phyloP scores from a whole-genome alignment of 2,329 filamentous ascomycete genomes.

The Aureobasidium sp. region DNA sequence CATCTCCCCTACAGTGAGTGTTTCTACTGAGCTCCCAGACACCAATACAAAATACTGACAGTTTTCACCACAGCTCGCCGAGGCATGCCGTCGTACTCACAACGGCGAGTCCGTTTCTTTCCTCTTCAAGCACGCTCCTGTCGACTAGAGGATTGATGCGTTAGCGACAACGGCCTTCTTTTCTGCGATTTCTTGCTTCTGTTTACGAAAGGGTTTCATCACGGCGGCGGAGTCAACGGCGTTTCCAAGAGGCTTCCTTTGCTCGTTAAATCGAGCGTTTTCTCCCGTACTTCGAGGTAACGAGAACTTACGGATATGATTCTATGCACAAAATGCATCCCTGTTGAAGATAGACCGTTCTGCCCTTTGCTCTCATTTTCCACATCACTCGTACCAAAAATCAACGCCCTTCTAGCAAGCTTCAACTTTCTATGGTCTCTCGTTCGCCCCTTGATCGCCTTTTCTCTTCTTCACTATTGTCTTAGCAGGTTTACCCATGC shows the following conservation, averaged over 20 bases:
- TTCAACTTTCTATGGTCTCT: background rate
- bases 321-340: background rate
- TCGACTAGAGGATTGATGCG: conserved; percentile 23
- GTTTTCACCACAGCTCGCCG: conserved; percentile 45
- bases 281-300: background rate
- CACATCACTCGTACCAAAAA: background rate
- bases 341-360: background rate
- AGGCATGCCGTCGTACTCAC: conserved; percentile 62
- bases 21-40: background rate
- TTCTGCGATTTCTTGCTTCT: background rate
- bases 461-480: no score
- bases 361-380: background rate
- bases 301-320: background rate
- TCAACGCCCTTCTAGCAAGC: background rate
- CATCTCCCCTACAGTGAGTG: conserved; percentile 65
- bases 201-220: background rate
- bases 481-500: no score
- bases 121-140: conserved; percentile 59
- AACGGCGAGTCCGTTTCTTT: conserved; percentile 63
- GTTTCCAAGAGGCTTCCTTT: background rate
- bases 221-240: conserved; percentile 4
- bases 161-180: background rate
- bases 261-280: background rate
- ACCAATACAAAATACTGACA: background rate
- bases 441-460: no score